Evolutionary conservation across 345 rosid species (phyloP), one percentile per base, ranked within the genome.

Genomic region (Salix koriyanagi): DNA sequence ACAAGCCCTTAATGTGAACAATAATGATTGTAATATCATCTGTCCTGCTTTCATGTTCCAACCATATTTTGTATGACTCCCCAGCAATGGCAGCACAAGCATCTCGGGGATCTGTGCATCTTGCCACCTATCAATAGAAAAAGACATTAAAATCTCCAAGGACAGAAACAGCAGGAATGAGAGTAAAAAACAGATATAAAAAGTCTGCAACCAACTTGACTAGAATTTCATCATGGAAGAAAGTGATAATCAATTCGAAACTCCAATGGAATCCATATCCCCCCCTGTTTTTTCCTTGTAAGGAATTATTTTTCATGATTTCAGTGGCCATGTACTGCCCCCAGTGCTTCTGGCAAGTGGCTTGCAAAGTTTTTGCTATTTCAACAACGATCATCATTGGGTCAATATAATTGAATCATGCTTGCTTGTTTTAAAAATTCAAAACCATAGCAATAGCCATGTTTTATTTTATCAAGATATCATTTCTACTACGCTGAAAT

Each of bases 1-100:
- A 80, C 65, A 89, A 82, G 83, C 85, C 90, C 82, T 92, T 93
- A 46, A 96, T 86, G 77, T 92, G 93, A 71, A 88, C 99, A 84
- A 94, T 86, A 79, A 94, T 90, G 79, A 96, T 86, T 36, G 99
- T 94, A 71, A 96, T 96, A 88, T 96, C 99, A 89, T 96, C 99
- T 28, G 98, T 96, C 71, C 98, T 94, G 79, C 82, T 91, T 83
- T 90, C 99, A 74, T 89, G 81, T 75, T 90, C 90, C 89, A 96
- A 83, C 99, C 99, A 96, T 48, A 83, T 77, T 86, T 89, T 94
- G 85, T 94, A 94, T 10, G 99, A 92, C 77, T 96, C 95, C 78
- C 97, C 98, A 39, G 97, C 89, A 75, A 93, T 91, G 26, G 91
- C 95, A 32, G 92, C 87, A 71, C 99, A 96, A 78, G 98, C 99